phyloP scores from a whole-genome alignment of 176 grass and related monocot species.

The Aegilops umbellulata region DNA sequence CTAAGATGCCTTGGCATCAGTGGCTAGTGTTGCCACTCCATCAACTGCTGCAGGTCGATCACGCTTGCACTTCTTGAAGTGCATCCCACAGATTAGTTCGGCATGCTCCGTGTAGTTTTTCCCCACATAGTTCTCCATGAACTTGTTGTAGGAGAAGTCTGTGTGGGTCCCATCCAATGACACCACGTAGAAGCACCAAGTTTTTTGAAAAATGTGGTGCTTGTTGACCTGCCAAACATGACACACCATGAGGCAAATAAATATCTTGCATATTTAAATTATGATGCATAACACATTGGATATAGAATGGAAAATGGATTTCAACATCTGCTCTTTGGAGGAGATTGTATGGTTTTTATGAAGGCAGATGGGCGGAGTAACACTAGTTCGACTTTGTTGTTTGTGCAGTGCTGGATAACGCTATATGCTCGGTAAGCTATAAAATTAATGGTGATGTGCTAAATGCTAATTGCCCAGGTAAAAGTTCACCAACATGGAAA shows the following conservation, averaged over 20 bases:
- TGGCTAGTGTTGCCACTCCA: constrained; percentile 1
- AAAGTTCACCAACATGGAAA: no score
- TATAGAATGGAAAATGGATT: no score
- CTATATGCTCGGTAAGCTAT: no score
- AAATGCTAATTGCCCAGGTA: no score
- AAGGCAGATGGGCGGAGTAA: no score
- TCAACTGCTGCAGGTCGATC: constrained; percentile 5
- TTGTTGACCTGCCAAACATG: constrained; percentile 58
- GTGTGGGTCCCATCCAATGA: constrained; percentile 50
- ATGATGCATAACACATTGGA: neutral
- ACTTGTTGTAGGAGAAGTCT: constrained; percentile 86
- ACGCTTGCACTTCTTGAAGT: constrained; percentile 35
- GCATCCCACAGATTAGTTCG: constrained; percentile 58
- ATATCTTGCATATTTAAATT: neutral
- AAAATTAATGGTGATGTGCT: no score
- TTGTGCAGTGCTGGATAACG: no score
- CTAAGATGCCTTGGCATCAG: neutral
- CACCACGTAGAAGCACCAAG: constrained; percentile 68
- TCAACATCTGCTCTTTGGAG: no score
- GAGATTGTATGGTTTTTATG: no score
- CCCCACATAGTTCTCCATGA: constrained; percentile 68
- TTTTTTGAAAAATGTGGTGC: constrained; percentile 41
- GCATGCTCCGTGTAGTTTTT: constrained; percentile 52
- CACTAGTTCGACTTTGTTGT: no score
- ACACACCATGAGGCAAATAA: constrained; percentile 4